These are phyloP conservation scores for Diplotaxis tenuifolia DNA, from an alignment of 345 rosid genomes.

Conservation along the genomic window DNA sequence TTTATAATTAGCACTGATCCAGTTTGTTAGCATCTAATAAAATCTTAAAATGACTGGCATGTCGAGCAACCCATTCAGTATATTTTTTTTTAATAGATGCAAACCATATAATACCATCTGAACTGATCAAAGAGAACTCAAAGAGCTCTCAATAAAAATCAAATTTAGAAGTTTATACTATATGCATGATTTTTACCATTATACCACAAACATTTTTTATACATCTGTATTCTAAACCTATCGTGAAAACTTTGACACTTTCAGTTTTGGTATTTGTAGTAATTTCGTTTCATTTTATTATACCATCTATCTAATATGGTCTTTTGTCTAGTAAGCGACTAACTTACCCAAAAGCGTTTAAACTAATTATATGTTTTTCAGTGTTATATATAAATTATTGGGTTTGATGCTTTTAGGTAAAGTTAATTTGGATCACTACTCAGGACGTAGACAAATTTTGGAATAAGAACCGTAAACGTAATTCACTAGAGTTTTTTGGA, in stretches of 20 bases:
- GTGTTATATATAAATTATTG: background rate
- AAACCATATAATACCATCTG: background rate
- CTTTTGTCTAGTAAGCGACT: background rate
- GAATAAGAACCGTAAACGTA: no score
- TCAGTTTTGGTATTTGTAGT: background rate
- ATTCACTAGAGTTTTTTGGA: no score
- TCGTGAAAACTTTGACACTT: background rate
- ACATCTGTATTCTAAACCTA: background rate
- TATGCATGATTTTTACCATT: background rate
- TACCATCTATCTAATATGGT: no score
- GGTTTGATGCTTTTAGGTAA: background rate
- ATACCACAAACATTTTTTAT: background rate
- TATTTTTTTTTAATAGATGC: background rate
- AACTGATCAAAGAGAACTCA: background rate
- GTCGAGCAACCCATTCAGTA: background rate
- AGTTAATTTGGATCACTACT: background rate
- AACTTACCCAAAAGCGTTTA: background rate
- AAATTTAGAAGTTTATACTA: background rate
- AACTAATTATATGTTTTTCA: background rate
- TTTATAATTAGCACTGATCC: background rate
- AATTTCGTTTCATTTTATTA: background rate
- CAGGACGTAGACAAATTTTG: background rate
- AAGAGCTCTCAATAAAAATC: background rate
- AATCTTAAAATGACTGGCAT: background rate
- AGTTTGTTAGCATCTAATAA: background rate